Percentiles rank a stretch among this genome's conserved stretches.
phyloP scores from a whole-genome alignment of 345 rosid genomes.

The Melaleuca quinquenervia region DNA sequence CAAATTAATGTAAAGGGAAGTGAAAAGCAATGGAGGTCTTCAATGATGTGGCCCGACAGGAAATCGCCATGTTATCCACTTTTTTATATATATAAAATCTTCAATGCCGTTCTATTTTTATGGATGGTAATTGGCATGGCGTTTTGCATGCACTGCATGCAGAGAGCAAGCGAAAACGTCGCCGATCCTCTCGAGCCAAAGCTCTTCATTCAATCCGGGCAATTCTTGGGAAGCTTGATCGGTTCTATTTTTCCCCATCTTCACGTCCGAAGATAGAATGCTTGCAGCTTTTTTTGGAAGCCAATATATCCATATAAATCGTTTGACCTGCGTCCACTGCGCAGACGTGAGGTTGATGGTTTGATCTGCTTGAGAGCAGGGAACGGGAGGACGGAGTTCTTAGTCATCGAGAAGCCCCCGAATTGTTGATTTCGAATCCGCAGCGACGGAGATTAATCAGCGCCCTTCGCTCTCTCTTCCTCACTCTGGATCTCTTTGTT shows the following conservation, averaged over 20 bases:
- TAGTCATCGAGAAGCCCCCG: neutral
- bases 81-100: too few species aligned
- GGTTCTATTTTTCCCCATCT: neutral
- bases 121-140: neutral
- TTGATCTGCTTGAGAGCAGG: neutral
- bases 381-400: neutral
- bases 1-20: neutral
- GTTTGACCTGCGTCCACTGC: too few species aligned
- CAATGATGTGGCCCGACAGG: neutral
- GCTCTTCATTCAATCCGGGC: neutral
- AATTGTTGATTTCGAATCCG: neutral
- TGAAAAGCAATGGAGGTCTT: neutral
- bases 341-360: neutral
- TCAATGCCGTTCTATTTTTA: neutral
- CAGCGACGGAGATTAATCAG: neutral
- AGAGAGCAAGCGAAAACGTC: neutral
- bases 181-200: neutral
- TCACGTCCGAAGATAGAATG: neutral
- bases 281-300: neutral
- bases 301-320: neutral
- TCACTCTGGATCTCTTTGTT: neutral
- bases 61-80: neutral
- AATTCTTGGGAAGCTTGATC: neutral
- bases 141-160: neutral
- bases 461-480: neutral